Base-by-base conservation (phyloP, 2,329 filamentous ascomycete genomes). In the Annulohypoxylon truncatum region DNA sequence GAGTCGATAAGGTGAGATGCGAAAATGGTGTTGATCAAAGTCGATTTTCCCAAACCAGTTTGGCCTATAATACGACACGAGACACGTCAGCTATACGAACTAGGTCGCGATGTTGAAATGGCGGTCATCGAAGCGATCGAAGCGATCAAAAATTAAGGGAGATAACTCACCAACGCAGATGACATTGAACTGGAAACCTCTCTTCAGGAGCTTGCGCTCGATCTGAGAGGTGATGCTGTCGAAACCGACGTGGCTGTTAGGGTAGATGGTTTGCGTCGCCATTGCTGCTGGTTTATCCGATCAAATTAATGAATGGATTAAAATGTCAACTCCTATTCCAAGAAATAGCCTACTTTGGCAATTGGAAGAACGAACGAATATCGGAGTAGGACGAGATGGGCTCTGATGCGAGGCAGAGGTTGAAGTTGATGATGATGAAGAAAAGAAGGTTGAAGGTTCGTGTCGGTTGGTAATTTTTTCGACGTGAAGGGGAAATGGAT, bases 191-290 rank as follows among this genome's bases (percentile, higher is more conserved):
- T 99, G 96, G 84, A 99, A 99, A 77, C 96, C 96, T 84, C 96
- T 94, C 89, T 99, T 99, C 85, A 99, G 83, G 80, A 98, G 91
- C 91, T 99, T 99, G 85, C 93, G 92, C 90, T 99, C 96, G 77
- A 99, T 99, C 87, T 99, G 96, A 74, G 91, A 94, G 76, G 96
- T 99, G 87, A 99, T 99, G 86, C 94, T 97, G 87, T 99, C 96
- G 86, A 99, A 99, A 89, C 96, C 96, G 82, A 99, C 96, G 87
- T 98, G 96, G 91, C 91, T 97, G 82, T 96, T 91, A 78, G 96
- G 96, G 83, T 93, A 96, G 80, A 91, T 89, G 77, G 89, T 89
- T 77, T 88, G 84, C 78, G 89, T 79, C 77, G 90, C 89, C 88
- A 92, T 90, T 80, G 83, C 78, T 83, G 77, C 62, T 57, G 55